Percentiles rank a stretch among this genome's conserved stretches.
phyloP scores from a whole-genome alignment of 176 grass and related monocot species.

The Carex myosuroides region DNA sequence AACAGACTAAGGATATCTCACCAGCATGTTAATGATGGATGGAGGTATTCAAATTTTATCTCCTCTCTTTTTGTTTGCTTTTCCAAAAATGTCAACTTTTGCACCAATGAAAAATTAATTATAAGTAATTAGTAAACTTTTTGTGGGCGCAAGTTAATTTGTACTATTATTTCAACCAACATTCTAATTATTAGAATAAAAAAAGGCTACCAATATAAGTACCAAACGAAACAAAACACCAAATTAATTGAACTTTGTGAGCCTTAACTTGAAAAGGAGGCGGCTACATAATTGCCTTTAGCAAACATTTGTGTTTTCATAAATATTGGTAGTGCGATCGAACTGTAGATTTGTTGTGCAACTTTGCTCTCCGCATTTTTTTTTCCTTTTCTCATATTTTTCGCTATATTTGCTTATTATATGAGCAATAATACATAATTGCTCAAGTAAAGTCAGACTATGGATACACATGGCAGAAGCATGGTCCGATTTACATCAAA shows the following conservation, averaged over 20 bases:
- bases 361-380: too few species aligned
- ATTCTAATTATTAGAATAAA: not conserved
- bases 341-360: too few species aligned
- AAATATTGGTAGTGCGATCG: too few species aligned
- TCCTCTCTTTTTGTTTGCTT: too few species aligned
- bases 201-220: not conserved
- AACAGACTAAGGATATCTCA: not conserved
- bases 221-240: not conserved
- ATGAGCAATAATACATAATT: not conserved
- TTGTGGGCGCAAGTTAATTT: not conserved
- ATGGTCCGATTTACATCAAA: constrained; percentile 29
- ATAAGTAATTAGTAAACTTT: not conserved
- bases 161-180: not conserved
- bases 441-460: constrained; percentile 21
- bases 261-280: not conserved
- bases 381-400: too few species aligned
- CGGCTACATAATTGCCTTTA: too few species aligned
- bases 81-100: too few species aligned
- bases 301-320: too few species aligned
- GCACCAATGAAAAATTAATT: not conserved
- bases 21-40: constrained; percentile 13
- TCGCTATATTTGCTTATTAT: too few species aligned
- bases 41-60: constrained; percentile 8
- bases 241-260: not conserved
- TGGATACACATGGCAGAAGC: constrained; percentile 29